A percentile compares a stretch with the other conserved stretches of the same genome.
Conservation (phyloP, 2,329 filamentous ascomycete genomes). For the Aspergillus neoniger region DNA sequence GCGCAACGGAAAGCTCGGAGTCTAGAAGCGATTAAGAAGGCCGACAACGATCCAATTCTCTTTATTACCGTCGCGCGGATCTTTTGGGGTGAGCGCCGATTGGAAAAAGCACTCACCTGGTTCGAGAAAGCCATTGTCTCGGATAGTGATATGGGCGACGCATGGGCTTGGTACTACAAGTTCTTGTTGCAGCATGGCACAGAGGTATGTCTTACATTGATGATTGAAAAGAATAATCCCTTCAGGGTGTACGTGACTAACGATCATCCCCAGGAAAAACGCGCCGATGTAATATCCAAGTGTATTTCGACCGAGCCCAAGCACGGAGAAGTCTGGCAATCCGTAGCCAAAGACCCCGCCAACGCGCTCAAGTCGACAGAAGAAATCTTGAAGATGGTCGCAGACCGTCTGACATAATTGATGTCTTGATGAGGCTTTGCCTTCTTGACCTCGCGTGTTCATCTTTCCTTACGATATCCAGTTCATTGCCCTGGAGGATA, state of each 20-base stretch:
- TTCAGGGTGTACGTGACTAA: not conserved
- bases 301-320: conserved; percentile 80
- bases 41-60: conserved; percentile 85
- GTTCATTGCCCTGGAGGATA: too few relatives aligned
- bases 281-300: conserved; percentile 77
- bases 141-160: conserved; percentile 84
- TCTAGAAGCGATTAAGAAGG: conserved; percentile 94
- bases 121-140: conserved; percentile 93
- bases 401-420: conserved; percentile 43
- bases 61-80: conserved; percentile 92
- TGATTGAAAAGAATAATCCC: conserved; percentile 6
- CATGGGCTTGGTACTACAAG: conserved; percentile 98
- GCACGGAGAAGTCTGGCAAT: conserved; percentile 91
- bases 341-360: conserved; percentile 78
- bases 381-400: conserved; percentile 80
- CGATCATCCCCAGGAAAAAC: conserved; percentile 66
- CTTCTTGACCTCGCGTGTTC: not conserved
- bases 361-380: conserved; percentile 75
- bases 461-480: not conserved
- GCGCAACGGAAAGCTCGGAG: conserved; percentile 90
- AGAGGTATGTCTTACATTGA: conserved; percentile 51
- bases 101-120: conserved; percentile 95
- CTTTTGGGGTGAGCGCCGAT: conserved; percentile 88
- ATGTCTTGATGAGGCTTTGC: not conserved
- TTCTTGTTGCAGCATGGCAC: conserved; percentile 92